Evolutionary conservation across 208 protist genomes (phyloP).

Genomic region (Kentomonas sorsogonicus): DNA sequence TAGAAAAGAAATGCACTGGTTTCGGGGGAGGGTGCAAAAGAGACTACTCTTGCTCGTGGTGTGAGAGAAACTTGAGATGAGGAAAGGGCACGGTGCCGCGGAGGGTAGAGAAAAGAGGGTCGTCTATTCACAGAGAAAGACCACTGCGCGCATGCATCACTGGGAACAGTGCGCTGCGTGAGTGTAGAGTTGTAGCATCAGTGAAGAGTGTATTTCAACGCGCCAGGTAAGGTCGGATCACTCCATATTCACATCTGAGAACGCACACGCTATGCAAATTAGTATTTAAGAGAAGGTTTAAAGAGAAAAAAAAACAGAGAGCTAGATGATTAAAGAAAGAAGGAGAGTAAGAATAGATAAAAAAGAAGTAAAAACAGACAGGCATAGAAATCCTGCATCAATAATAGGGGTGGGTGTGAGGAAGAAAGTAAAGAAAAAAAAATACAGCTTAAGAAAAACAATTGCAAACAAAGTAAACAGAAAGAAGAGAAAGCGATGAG

Average conservation of each 20-base stretch:
- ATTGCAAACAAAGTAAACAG: neutral
- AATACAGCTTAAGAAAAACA: slow-evolving; percentile 4
- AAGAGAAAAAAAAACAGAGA: slow-evolving; percentile 11
- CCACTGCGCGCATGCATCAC: too few relatives aligned
- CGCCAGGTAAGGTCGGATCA: neutral
- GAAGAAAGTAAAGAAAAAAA: slow-evolving; percentile 2
- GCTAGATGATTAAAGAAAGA: slow-evolving; percentile 3
- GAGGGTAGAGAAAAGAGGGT: slow-evolving; percentile 4
- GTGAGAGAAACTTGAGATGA: too few relatives aligned
- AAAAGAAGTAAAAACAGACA: slow-evolving; percentile 2
- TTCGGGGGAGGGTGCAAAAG: too few relatives aligned
- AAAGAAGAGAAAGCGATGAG: neutral
- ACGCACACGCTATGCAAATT: neutral
- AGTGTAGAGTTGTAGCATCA: neutral
- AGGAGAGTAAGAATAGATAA: neutral
- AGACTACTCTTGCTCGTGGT: neutral
- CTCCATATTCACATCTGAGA: slow-evolving; percentile 1
- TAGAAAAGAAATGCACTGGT: too few relatives aligned
- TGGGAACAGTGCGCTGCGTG: too few relatives aligned
- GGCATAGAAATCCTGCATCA: neutral
- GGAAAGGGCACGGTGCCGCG: neutral
- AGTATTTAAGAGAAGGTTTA: neutral
- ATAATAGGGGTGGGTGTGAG: neutral
- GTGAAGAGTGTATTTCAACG: neutral
- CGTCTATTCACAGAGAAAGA: too few relatives aligned